A percentile compares a stretch with the other conserved stretches of the same genome.
Conservation (phyloP, 75 land plant genomes). For the Sequoiadendron giganteum region DNA sequence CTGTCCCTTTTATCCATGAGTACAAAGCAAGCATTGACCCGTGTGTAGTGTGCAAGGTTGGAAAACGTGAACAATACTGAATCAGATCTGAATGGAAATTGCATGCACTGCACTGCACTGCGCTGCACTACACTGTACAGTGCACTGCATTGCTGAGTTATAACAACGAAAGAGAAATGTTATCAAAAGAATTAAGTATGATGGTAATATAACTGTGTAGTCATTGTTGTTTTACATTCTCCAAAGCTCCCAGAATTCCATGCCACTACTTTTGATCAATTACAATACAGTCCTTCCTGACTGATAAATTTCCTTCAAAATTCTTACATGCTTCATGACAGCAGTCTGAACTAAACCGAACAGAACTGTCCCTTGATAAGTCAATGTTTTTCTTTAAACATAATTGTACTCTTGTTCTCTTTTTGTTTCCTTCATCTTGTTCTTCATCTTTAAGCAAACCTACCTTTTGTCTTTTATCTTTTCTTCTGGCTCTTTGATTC, state of each 20-base stretch:
- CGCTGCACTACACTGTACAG: constrained; percentile 4
- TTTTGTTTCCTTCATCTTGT: constrained; percentile 5
- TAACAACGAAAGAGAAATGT: background rate
- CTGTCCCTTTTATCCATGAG: background rate
- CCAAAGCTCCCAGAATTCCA: constrained; percentile 49
- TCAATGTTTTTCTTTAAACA: background rate
- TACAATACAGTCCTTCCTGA: background rate
- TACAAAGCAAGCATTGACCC: background rate
- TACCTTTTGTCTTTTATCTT: background rate
- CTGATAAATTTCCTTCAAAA: constrained; percentile 1
- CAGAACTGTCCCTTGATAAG: background rate
- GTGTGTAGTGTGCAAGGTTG: background rate
- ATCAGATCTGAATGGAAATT: background rate
- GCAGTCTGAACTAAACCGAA: background rate
- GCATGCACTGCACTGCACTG: constrained; percentile 5
- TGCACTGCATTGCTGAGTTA: background rate
- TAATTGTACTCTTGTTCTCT: constrained; percentile 7
- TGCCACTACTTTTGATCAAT: constrained; percentile 10
- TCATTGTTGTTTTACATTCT: constrained; percentile 38
- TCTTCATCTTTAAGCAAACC: constrained; percentile 1
- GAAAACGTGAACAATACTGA: constrained; percentile 9
- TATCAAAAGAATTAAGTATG: background rate
- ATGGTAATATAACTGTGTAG: constrained; percentile 22
- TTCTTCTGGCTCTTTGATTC: constrained; percentile 1
- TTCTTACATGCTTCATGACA: background rate